Evolutionary conservation across 2,329 filamentous ascomycete species (phyloP), one percentile per base, ranked within the genome.

Genomic region (Pseudofabraea citricarpa): DNA sequence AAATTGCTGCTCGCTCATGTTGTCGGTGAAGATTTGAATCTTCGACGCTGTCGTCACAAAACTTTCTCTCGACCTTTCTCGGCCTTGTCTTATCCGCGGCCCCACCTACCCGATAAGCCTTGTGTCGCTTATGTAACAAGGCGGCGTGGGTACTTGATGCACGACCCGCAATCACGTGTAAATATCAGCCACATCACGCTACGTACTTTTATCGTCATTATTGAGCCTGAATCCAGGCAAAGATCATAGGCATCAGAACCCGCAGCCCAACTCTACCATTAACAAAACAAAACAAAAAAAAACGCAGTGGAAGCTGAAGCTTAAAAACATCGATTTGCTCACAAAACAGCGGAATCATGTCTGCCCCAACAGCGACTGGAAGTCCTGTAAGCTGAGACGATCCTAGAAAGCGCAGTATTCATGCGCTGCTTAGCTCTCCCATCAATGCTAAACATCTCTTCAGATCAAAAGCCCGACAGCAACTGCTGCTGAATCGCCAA

Each of bases 401-500:
- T 44, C 42, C 45, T 47, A 47, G 49, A 49, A 45, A 44, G 43
- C 44, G 40, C 36, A 41, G n/a, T 26, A 51, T 50, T n/a, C 46
- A 55, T 56, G 46, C 48, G 40, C 22, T 40, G 47, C 33, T 40
- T 33, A 20, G 29, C 29, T 20, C n/a, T 18, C 29, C 36, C 21
- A 37, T 22, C 15, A 22, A n/a, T 22, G 46, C 13, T 48, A 49
- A 46, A 48, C 16, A 33, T 41, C n/a, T 27, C 37, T 40, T 20
- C 18, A 56, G 56, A 32, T 53, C 20, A 58, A 57, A 42, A 54
- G 47, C 43, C 51, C 51, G 27, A 41, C 38, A 13, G 18, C 23
- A 41, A 45, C 62, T 42, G 72, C 63, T 47, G 75, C 80, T 27
- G 81, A 85, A 64, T 84, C 81, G 36, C 81, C 81, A 8, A 84